Evolutionary conservation across 2,329 filamentous ascomycete species (phyloP), one percentile per base, ranked within the genome.

Genomic region (Alternaria consortialis): DNA sequence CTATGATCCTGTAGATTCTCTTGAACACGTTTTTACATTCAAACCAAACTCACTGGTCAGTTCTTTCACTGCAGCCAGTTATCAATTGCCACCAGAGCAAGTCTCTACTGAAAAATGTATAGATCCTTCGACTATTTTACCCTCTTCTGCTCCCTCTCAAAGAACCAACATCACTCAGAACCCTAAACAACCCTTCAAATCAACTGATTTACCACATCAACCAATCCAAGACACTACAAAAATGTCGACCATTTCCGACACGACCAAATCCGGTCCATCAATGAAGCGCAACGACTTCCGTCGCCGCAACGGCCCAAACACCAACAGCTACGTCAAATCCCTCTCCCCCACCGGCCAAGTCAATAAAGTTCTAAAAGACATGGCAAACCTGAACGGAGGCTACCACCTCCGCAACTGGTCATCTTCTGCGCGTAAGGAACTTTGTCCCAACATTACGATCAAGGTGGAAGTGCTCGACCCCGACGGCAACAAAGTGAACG

Each of bases 371-470:
- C 36, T 58, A 0, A 29, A 32, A 8, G 54, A 61, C 23, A 50
- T 64, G 20, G 43, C 54, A 4, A 58, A 61, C n/a, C 34, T 60
- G n/a, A 43, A 58, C 5, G 39, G 44, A 17, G 51, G 58, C 34
- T 8, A 55, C n/a, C 50, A 58, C 27, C 39, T 64, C 12, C 39
- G 54, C 25, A 53, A 55, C 32, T 64, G 61, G 58, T 61, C 58
- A 23, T 31, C 34, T 6, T 53, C 54, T 1, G 50, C 50, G 2
- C 61, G 61, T 7, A 55, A 55, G 15, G 61, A 61, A 31, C 40
- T 58, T 6, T 27, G 27, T 5, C 23, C 58, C 2, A 6, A 56
- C 12, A 20, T 55, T 6, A 56, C 23, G 11, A 55, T 61, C 34
- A 47, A 39, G 7, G 17, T 64, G 39, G 43, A 60, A 17, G 32